Conservation (phyloP, 2,329 filamentous ascomycete species). For the Alternaria arbusti region DNA sequence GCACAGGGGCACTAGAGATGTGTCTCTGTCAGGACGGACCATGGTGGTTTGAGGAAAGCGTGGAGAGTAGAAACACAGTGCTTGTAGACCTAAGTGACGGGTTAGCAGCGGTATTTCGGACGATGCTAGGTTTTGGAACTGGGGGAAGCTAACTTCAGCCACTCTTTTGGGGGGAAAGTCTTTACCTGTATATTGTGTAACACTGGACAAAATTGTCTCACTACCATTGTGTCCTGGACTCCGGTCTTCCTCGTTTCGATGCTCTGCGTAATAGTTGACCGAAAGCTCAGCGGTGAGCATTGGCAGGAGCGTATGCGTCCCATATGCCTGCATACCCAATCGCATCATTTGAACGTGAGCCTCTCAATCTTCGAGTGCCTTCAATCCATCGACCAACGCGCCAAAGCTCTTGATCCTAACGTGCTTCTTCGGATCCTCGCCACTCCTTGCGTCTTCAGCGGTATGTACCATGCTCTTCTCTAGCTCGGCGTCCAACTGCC, state of each 20-base stretch:
- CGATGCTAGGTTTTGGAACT: background rate
- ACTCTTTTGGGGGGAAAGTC: slow-evolving; percentile 20
- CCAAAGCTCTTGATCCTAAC: slow-evolving; percentile 29
- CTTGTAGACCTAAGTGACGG: background rate
- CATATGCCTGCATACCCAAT: background rate
- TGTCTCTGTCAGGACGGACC: background rate
- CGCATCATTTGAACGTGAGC: background rate
- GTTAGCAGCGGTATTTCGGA: background rate
- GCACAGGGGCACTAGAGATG: background rate
- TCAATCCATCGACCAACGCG: slow-evolving; percentile 37
- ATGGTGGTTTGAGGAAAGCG: slow-evolving; percentile 6
- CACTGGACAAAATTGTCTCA: background rate
- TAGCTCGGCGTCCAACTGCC: slow-evolving; percentile 20
- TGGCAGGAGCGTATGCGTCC: background rate
- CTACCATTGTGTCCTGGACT: background rate
- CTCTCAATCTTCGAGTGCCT: slow-evolving; percentile 29
- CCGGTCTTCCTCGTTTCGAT: background rate
- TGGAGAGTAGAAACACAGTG: background rate
- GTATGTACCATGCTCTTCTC: background rate
- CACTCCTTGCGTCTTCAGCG: background rate
- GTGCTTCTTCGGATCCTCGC: slow-evolving; percentile 15
- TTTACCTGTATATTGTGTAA: slow-evolving; percentile 20
- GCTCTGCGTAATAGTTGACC: background rate
- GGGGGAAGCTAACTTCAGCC: slow-evolving; percentile 18
- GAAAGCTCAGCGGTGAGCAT: background rate